These are phyloP conservation scores for Acanthamoeba quina DNA, from an alignment of 208 protist species.

Conservation along the genomic window DNA sequence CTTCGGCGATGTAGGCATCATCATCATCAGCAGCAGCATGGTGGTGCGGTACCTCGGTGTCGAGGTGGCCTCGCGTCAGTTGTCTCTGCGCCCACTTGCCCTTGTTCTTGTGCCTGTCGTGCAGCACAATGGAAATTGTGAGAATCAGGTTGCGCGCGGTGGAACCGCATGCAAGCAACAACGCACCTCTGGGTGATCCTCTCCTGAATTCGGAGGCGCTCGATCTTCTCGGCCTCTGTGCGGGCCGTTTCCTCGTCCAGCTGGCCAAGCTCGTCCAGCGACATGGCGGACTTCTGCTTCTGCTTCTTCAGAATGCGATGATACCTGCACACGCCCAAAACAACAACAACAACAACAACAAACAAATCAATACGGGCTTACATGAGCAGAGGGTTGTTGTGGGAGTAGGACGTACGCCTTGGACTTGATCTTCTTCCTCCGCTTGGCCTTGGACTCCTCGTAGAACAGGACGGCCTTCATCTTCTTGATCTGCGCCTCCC, in stretches of 20 bases:
- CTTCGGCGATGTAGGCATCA: not conserved
- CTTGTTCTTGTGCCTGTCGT: conserved; percentile 59
- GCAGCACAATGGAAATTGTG: not conserved
- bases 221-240: conserved; percentile 39
- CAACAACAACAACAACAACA: not conserved
- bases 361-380: not conserved
- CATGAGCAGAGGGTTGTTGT: not conserved
- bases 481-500: conserved; percentile 69
- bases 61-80: conserved; percentile 42
- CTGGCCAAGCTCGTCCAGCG: conserved; percentile 45
- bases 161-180: not conserved
- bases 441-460: conserved; percentile 67
- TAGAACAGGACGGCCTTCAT: conserved; percentile 73
- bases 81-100: conserved; percentile 65
- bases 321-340: not conserved
- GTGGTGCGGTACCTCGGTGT: conserved; percentile 29
- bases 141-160: not conserved
- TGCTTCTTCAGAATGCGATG: conserved; percentile 70
- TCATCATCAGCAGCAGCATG: too few relatives aligned
- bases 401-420: conserved; percentile 47
- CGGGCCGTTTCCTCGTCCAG: conserved; percentile 48
- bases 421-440: conserved; percentile 74
- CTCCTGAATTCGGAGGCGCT: conserved; percentile 63
- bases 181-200: conserved; percentile 51
- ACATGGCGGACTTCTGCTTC: conserved; percentile 27